phyloP scores from a whole-genome alignment of 2,329 filamentous ascomycete species.

The Phaeoacremonium minimum region DNA sequence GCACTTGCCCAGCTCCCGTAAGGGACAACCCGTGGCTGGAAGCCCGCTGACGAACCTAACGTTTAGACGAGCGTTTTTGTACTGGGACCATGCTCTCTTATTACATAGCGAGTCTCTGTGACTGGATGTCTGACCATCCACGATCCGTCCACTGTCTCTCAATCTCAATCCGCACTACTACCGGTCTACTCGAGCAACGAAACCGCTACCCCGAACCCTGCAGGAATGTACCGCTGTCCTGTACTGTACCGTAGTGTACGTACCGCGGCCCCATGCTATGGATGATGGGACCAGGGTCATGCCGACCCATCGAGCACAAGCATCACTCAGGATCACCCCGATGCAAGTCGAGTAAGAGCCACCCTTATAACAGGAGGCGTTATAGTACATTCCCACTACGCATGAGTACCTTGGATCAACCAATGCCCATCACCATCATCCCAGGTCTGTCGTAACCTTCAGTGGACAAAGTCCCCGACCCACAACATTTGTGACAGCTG shows the following conservation, averaged over 20 bases:
- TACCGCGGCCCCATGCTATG: conserved; percentile 10
- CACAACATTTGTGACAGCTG: conserved; percentile 53
- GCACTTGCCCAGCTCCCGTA: too few relatives aligned
- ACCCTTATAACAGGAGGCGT: conserved; percentile 33
- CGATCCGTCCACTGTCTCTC: too few relatives aligned
- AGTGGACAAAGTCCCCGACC: conserved; percentile 27
- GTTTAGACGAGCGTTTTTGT: too few relatives aligned
- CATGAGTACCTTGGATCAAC: conserved; percentile 19
- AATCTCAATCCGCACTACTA: too few relatives aligned
- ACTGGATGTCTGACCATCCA: too few relatives aligned
- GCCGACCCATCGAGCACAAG: conserved; percentile 14
- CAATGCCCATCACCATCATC: conserved; percentile 25
- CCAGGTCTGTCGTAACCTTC: conserved; percentile 30
- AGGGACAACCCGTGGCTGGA: too few relatives aligned
- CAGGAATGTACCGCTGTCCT: too few relatives aligned
- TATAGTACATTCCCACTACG: conserved; percentile 28
- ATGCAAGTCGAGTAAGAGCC: conserved; percentile 32
- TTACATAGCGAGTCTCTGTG: too few relatives aligned
- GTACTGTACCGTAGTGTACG: conserved; percentile 6
- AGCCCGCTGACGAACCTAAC: too few relatives aligned
- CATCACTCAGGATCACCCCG: conserved; percentile 24
- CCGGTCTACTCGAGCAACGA: too few relatives aligned
- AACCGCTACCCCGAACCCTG: too few relatives aligned
- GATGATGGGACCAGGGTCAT: conserved; percentile 15
- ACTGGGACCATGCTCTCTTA: too few relatives aligned